These are phyloP conservation scores for Filobasidium floriforme DNA, from an alignment of 768 basidiomycete genomes.

Conservation along the genomic window DNA sequence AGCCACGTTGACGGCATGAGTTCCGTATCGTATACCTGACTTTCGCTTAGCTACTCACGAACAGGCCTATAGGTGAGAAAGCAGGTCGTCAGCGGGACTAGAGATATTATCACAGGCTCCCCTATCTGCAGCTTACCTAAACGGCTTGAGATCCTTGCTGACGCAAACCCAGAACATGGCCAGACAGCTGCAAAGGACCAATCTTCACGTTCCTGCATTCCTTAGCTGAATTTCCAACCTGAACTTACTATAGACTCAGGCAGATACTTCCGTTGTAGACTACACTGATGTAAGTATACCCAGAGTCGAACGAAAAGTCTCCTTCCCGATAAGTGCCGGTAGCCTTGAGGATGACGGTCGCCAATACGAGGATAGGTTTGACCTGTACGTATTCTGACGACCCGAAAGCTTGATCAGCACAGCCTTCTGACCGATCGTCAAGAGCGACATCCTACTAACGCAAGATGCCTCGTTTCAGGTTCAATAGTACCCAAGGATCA, in stretches of 20 bases:
- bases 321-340: slow-evolving; percentile 84
- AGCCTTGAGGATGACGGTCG: slow-evolving; percentile 77
- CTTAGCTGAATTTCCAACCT: background rate
- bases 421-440: slow-evolving; percentile 77
- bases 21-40: background rate
- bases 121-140: slow-evolving; percentile 53
- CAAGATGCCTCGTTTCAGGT: slow-evolving; percentile 86
- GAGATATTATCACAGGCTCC: background rate
- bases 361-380: slow-evolving; percentile 79
- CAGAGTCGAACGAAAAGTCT: slow-evolving; percentile 70
- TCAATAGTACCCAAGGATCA: slow-evolving; percentile 89
- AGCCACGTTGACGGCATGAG: background rate
- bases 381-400: slow-evolving; percentile 86
- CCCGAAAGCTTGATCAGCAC: background rate
- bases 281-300: slow-evolving; percentile 83
- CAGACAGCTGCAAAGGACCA: slow-evolving; percentile 53
- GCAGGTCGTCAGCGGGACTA: background rate
- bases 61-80: slow-evolving; percentile 28
- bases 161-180: slow-evolving; percentile 97
- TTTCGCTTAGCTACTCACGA: slow-evolving; percentile 30
- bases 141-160: slow-evolving; percentile 77
- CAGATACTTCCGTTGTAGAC: slow-evolving; percentile 51
- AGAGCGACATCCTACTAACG: slow-evolving; percentile 64
- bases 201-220: background rate
- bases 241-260: slow-evolving; percentile 54